Conservation (phyloP, 2,329 filamentous ascomycete genomes). For the Aspergillus pseudotamarii region DNA sequence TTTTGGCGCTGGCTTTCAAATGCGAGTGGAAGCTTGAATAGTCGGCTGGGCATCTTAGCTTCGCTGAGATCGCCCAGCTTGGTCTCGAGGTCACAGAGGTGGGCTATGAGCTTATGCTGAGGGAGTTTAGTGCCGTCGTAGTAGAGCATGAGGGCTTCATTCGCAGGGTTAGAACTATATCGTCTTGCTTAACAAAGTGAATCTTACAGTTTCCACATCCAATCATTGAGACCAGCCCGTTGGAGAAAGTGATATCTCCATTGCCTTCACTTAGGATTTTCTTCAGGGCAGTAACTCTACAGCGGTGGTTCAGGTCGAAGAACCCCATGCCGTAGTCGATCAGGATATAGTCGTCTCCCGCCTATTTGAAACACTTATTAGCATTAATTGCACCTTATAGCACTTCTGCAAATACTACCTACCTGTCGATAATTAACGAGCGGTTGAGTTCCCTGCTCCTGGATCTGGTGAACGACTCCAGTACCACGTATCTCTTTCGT, state of each 20-base stretch:
- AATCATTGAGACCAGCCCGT: constrained; percentile 54
- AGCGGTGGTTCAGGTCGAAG: constrained; percentile 61
- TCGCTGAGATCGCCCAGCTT: constrained; percentile 43
- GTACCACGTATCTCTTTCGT: constrained; percentile 27
- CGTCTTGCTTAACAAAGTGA: background rate
- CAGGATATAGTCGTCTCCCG: constrained; percentile 56
- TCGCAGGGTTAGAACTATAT: constrained; percentile 2
- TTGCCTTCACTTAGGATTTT: constrained; percentile 45
- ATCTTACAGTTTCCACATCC: constrained; percentile 49
- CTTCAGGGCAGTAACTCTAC: constrained; percentile 57
- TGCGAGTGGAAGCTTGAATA: constrained; percentile 50
- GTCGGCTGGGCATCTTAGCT: constrained; percentile 47
- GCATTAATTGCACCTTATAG: background rate
- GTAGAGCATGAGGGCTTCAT: constrained; percentile 47
- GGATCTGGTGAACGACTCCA: constrained; percentile 39
- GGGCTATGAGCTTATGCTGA: constrained; percentile 40
- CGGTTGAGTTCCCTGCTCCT: constrained; percentile 39
- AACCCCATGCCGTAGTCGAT: constrained; percentile 61
- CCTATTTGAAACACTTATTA: constrained; percentile 38
- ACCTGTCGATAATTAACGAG: constrained; percentile 47
- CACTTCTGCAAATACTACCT: background rate
- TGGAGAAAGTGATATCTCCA: constrained; percentile 40
- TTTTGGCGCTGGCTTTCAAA: constrained; percentile 44
- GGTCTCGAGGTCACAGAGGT: constrained; percentile 42
- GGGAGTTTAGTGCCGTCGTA: constrained; percentile 48